phyloP scores from a whole-genome alignment of 2,329 filamentous ascomycete species.

The Biscogniauxia mediterranea region DNA sequence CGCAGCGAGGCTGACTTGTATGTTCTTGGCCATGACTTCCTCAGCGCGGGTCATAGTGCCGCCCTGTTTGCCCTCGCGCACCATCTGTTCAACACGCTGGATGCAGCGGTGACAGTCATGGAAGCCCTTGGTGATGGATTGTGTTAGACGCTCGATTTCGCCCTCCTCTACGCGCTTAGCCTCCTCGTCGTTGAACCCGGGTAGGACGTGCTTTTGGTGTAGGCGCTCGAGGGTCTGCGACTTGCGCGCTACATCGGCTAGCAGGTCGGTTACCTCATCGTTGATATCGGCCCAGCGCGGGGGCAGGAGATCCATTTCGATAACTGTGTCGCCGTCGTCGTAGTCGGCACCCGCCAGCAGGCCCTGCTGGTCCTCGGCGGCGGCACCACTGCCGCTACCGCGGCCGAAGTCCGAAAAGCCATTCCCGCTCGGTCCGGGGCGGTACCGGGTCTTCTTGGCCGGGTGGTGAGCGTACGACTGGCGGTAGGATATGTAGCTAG shows the following conservation, averaged over 20 bases:
- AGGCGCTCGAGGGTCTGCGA: conserved; percentile 84
- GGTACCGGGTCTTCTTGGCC: conserved; percentile 75
- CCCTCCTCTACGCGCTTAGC: conserved; percentile 82
- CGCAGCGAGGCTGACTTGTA: conserved; percentile 86
- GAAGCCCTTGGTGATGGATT: conserved; percentile 84
- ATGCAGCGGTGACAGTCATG: conserved; percentile 89
- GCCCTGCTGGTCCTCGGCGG: conserved; percentile 62
- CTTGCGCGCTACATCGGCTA: conserved; percentile 78
- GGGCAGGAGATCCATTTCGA: conserved; percentile 96
- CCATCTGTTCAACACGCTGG: conserved; percentile 82
- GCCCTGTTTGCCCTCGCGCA: conserved; percentile 72
- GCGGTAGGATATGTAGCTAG: conserved; percentile 95
- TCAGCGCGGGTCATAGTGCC: conserved; percentile 77
- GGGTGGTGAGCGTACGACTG: conserved; percentile 98
- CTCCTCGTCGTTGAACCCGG: conserved; percentile 94
- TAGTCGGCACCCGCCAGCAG: conserved; percentile 79
- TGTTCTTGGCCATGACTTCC: conserved; percentile 93
- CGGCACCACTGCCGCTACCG: conserved; percentile 42
- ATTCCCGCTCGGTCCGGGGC: conserved; percentile 49
- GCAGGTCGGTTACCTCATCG: conserved; percentile 84
- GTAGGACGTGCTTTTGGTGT: conserved; percentile 95
- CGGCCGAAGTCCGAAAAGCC: conserved; percentile 60
- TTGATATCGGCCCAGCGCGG: conserved; percentile 95
- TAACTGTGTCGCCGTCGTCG: conserved; percentile 89
- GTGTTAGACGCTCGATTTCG: conserved; percentile 87